Evolutionary conservation across 2,329 filamentous ascomycete species (phyloP), one percentile per base, ranked within the genome.

Genomic region (Neonectria hederae): DNA sequence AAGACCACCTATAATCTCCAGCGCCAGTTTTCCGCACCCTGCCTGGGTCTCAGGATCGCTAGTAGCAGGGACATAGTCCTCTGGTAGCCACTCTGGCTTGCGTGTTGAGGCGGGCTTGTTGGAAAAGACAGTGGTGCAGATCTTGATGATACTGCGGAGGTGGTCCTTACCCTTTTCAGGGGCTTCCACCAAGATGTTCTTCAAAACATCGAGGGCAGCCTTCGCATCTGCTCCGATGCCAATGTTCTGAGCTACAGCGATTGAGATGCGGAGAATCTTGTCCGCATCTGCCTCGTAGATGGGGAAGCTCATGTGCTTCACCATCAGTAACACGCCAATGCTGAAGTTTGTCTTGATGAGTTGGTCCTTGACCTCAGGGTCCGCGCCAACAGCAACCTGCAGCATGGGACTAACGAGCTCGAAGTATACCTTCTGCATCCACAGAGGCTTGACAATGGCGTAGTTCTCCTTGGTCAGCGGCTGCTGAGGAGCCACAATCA

Each of bases 231-330:
- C 73, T 5, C 80, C 80, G 13, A 76, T 65, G 4, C 78, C 76
- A 9, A 82, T 76, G 19, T 77, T 83, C 59, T 80, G 79, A 6
- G 86, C 76, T 0, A 82, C 79, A 0, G 80, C 80, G 32, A 89
- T 82, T 6, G 83, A 79, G 17, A 87, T 77, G 9, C 83, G 81
- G 3, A 86, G 75, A 6, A 88, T 78, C 32, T 76, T 74, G 4
- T 78, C 78, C 1, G 81, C 76, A 53, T 89, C 86, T 17, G 83
- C 81, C 46, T 86, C 81, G 72, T 86, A 89, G 19, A 87, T 80
- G 2, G 79, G 72, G 56, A 83, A 86, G 19, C 76, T 76, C 62
- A 87, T 80, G 70, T 86, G 81, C 64, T 80, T 82, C 8, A 87
- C 76, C 51, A 86, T 78, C 0, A 83, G 76, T 5, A 89, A 77